A percentile compares a stretch with the other conserved stretches of the same genome.
Evolutionary conservation across 108 stramenopile species (phyloP).

Genomic region (Cyclotella distinguenda): DNA sequence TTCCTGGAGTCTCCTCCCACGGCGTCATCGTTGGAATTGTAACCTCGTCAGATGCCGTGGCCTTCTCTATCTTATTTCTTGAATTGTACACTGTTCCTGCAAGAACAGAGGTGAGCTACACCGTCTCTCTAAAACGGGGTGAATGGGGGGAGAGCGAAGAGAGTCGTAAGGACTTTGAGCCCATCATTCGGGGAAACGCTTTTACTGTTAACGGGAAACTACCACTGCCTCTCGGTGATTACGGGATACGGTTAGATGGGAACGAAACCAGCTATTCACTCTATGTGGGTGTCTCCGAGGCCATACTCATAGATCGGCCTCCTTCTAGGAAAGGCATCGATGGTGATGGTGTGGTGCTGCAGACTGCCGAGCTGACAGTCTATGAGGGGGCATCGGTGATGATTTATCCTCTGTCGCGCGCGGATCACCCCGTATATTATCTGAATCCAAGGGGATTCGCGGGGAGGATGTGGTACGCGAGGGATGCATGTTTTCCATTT

Average conservation of each 20-base stretch:
- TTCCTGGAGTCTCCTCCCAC: slow-evolving; percentile 1
- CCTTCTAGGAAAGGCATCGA: background rate
- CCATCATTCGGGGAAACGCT: background rate
- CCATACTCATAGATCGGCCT: slow-evolving; percentile 5
- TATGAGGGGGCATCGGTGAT: slow-evolving; percentile 22
- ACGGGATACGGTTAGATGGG: slow-evolving; percentile 14
- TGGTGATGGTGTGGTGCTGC: background rate
- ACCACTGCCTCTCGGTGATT: no score
- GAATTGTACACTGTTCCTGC: slow-evolving; percentile 10
- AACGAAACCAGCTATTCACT: slow-evolving; percentile 9
- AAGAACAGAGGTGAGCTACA: background rate
- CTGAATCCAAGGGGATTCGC: slow-evolving; percentile 22
- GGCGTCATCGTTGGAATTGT: slow-evolving; percentile 12
- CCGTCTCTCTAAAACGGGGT: background rate
- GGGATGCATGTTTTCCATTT: slow-evolving; percentile 13
- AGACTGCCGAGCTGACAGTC: slow-evolving; percentile 1
- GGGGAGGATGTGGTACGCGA: slow-evolving; percentile 24
- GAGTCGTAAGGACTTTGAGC: background rate
- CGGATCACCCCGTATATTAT: slow-evolving; percentile 20
- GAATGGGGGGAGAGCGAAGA: slow-evolving; percentile 4
- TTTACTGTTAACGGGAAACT: no score
- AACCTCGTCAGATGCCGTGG: background rate
- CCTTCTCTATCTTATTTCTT: background rate
- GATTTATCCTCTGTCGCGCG: slow-evolving; percentile 15
- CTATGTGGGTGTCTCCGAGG: slow-evolving; percentile 4